Evolutionary conservation across 2,329 filamentous ascomycete species (phyloP).

Genomic region (Coleophoma cylindrospora): DNA sequence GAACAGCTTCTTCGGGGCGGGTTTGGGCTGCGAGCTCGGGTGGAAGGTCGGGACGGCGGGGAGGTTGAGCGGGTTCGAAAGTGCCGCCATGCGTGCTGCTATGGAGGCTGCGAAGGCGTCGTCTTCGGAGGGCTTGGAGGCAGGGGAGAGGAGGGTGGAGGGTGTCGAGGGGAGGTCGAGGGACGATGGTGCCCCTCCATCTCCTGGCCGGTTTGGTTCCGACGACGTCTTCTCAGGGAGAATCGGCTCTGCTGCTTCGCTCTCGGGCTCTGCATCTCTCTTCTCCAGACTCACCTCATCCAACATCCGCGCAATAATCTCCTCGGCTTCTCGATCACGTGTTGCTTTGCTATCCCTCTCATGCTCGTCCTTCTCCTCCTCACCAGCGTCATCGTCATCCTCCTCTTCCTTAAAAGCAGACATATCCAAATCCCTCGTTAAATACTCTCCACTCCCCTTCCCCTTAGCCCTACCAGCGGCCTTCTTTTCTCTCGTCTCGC

Average conservation of each 20-base stretch:
- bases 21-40: conserved; percentile 12
- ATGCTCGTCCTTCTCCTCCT: conserved; percentile 33
- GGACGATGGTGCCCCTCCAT: neutral
- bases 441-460: neutral
- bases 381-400: conserved; percentile 35
- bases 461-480: no score
- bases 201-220: conserved; percentile 1
- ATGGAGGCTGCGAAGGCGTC: conserved; percentile 23
- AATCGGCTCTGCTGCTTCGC: neutral
- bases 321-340: conserved; percentile 18
- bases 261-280: neutral
- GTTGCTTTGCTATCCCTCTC: neutral
- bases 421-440: conserved; percentile 24
- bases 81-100: conserved; percentile 22
- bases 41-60: conserved; percentile 24
- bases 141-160: conserved; percentile 11
- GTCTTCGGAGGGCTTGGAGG: conserved; percentile 11
- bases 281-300: conserved; percentile 23
- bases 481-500: no score
- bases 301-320: conserved; percentile 22
- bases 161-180: conserved; percentile 15
- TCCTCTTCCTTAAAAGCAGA: conserved; percentile 31
- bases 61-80: conserved; percentile 19
- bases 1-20: conserved; percentile 26
- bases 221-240: neutral